Evolutionary conservation across 805 yeast genomes (phyloP), one percentile per base, ranked within the genome.

Genomic region (Candida ipomoeae): DNA sequence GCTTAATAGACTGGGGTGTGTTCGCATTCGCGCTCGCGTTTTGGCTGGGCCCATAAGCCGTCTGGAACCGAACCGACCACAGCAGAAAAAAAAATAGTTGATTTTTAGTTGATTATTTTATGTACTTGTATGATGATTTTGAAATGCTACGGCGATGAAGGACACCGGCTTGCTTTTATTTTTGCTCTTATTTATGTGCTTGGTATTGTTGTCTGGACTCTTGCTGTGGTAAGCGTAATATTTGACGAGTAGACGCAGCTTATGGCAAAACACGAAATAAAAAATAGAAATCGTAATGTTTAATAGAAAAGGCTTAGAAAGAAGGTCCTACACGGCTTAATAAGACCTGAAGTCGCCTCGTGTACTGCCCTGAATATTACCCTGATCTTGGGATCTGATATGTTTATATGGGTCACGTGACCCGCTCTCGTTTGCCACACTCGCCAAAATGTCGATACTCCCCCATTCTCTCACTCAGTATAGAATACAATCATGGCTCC

Each of bases 401-500:
- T 26, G 29, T 26, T 8, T 39, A 15, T 5, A 8, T 4, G 21
- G 7, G 38, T 44, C 46, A 44, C 46, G 46, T 44, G 46, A 44
- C 34, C 17, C 40, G 26, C 40, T 23, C 18, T 35, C 13, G 48
- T 45, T 45, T 45, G 48, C 48, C 48, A 45, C 48, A 45, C 40
- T 45, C 48, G 42, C 42, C 34, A 20, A 21, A 17, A 17, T 42
- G 45, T 42, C 45, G 34, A 42, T 33, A 14, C 45, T 42, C 45
- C 21, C 45, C 44, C 35, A 26, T 14, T 15, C 26, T 18, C 26
- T 17, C 36, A 32, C 11, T 15, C 10, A 40, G 21, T 40, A 40
- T 26, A 40, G 18, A 36, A 33, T 41, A 31, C 35, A 46, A 46
- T 29, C 46, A 70, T 71, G 75, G 67, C 75, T n/a, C 74, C 74